Conservation (phyloP, 768 basidiomycete genomes). For the Boletus vermiculosoides region DNA sequence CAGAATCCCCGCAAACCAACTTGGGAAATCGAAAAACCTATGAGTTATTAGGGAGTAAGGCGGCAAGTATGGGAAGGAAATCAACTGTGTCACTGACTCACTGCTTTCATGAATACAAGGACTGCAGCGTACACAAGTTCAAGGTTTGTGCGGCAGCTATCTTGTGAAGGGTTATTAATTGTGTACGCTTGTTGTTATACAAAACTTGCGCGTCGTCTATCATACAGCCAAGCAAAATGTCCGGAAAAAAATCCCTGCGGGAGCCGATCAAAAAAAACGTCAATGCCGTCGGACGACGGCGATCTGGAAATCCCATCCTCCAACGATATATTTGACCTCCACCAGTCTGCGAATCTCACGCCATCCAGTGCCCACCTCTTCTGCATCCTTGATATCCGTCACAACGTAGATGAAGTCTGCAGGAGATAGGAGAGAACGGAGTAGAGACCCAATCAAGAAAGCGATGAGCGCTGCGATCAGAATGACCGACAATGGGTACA, state of each 20-base stretch:
- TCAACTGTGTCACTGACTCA: not conserved
- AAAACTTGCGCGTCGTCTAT: conserved; percentile 9
- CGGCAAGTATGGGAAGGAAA: too few species aligned
- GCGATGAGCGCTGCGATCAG: conserved; percentile 81
- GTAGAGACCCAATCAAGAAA: conserved; percentile 87
- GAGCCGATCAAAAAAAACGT: not conserved
- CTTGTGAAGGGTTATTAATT: not conserved
- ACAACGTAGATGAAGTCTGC: conserved; percentile 88
- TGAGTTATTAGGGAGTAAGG: too few species aligned
- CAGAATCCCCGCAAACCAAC: too few species aligned
- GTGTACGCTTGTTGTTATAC: conserved; percentile 10
- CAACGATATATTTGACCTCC: conserved; percentile 77
- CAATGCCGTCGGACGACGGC: conserved; percentile 77
- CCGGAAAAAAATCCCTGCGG: not conserved
- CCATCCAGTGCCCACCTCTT: conserved; percentile 62
- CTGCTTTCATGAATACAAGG: too few species aligned
- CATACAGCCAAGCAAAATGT: not conserved
- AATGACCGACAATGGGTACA: conserved; percentile 53
- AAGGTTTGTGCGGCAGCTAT: not conserved
- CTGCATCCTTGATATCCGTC: conserved; percentile 52
- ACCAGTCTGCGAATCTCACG: conserved; percentile 79
- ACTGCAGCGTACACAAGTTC: not conserved
- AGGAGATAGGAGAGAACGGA: conserved; percentile 85
- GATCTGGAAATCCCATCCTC: conserved; percentile 87
- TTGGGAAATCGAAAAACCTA: too few species aligned